These are phyloP conservation scores for Brasenia schreberi DNA, from an alignment of 164 flowering plant species.

Conservation along the genomic window DNA sequence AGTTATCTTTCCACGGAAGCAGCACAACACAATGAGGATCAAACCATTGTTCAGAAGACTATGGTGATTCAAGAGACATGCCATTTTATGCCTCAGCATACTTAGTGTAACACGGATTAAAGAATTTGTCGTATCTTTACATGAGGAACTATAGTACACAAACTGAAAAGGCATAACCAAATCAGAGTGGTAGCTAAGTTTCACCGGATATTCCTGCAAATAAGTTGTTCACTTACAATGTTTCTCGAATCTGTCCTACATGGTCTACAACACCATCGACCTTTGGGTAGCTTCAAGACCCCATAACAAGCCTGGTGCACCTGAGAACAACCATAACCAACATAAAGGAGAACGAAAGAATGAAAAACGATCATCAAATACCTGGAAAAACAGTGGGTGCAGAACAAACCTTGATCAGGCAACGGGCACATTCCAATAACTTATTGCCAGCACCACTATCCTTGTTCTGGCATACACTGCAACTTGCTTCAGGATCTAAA, in stretches of 20 bases:
- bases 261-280: constrained; percentile 45
- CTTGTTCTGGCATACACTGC: constrained; percentile 55
- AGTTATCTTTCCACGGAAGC: no score
- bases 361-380: neutral
- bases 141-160: no score
- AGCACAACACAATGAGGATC: no score
- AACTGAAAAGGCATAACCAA: no score
- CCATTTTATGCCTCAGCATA: no score
- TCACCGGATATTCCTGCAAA: neutral
- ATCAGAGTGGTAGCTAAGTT: neutral
- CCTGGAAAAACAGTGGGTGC: neutral
- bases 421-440: constrained; percentile 36
- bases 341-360: neutral
- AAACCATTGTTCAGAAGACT: no score
- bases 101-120: no score
- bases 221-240: constrained; percentile 23
- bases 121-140: no score
- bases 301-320: constrained; percentile 69
- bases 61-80: no score
- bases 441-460: constrained; percentile 29
- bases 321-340: constrained; percentile 12
- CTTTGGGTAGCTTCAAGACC: constrained; percentile 42
- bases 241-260: constrained; percentile 33
- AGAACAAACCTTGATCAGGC: constrained; percentile 33
- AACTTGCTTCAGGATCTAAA: constrained; percentile 23